Evolutionary conservation across 805 yeast genomes (phyloP), one percentile per base, ranked within the genome.

Genomic region (Hanseniaspora pseudoguilliermondii): DNA sequence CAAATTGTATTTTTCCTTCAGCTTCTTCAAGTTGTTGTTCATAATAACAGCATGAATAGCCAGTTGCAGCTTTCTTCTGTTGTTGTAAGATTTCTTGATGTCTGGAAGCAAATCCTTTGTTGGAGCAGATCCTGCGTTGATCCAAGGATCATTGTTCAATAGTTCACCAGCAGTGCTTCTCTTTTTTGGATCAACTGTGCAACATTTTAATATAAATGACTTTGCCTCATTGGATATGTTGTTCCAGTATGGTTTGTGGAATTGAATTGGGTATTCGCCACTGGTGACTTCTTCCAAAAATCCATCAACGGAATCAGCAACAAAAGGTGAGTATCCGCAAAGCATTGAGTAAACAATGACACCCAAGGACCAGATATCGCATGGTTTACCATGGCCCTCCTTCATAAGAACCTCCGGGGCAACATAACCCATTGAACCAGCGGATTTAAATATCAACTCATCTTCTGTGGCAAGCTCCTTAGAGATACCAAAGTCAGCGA

Each of bases 401-500:
- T 85, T 82, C 43, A 81, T 71, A 40, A 91, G 76, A 8, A 91
- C 89, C 65, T 91, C 98, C 0, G 98, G 98, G 0, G 97, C 97
- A 36, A 95, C 96, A 67, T 91, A 91, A 1, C 98, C 97, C 69
- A 87, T 82, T 0, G 96, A 86, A 1, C 97, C 97, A 0, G 96
- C 95, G 43, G 86, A 82, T 23, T 83, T 73, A 35, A 76, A 80
- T 58, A 87, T 73, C 58, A 79, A 71, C 56, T 84, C 87, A 61
- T 80, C 77, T 3, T 80, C 75, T 13, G 74, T 68, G 57, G 75
- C 73, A 60, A 91, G 71, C 62, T 79, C 77, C 67, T 87, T 87
- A 36, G 97, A 96, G 59, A 91, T 93, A 50, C 98, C 98, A 69
- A 91, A 91, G 71, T 91, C 98, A 0, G 97, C 96, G 60, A 91